Evolutionary conservation across 1,284 basidiomycete genomes (phyloP).

Genomic region (Gomphus sp.): DNA sequence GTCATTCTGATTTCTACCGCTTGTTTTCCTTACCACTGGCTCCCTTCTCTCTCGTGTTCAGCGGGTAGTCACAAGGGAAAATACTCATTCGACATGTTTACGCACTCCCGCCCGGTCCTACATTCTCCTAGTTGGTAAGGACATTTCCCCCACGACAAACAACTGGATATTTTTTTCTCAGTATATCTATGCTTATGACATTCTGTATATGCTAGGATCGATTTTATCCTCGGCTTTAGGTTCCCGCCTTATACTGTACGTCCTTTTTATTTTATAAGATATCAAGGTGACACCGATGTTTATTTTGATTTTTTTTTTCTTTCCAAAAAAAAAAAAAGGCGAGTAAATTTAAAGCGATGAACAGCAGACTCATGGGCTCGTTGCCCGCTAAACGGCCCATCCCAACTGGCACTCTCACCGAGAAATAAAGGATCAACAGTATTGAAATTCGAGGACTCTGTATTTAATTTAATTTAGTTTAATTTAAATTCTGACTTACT

Average conservation of each 20-base stretch:
- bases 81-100: slow-evolving; percentile 59
- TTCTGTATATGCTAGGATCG: slow-evolving; percentile 1
- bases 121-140: slow-evolving; percentile 35
- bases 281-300: no score
- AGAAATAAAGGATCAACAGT: no score
- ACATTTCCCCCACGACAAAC: neutral
- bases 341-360: no score
- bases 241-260: slow-evolving; percentile 6
- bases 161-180: no score
- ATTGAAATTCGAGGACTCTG: no score
- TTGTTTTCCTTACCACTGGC: neutral
- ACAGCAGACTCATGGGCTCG: no score
- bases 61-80: slow-evolving; percentile 59
- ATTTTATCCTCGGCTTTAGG: slow-evolving; percentile 1
- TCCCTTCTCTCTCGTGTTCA: slow-evolving; percentile 18
- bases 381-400: no score
- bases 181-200: neutral
- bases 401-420: no score
- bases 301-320: neutral
- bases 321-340: no score
- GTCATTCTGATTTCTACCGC: neutral
- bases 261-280: neutral
- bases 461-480: no score
- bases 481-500: no score
- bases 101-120: slow-evolving; percentile 50